Conservation (phyloP, 106 monocot species). For the Triglochin maritima region DNA sequence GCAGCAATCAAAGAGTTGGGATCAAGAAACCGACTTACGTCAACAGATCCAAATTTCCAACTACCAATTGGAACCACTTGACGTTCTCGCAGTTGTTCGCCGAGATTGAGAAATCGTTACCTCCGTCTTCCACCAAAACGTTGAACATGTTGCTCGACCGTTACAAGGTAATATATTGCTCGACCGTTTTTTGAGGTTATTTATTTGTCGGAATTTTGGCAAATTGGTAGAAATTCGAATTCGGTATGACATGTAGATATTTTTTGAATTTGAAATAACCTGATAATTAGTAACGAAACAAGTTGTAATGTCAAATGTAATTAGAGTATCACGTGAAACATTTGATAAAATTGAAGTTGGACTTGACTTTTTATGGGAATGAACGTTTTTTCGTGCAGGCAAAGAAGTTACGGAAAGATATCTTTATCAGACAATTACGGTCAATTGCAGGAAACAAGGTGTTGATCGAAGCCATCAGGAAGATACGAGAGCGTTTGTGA, state of each 20-base stretch:
- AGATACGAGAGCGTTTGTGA: neutral
- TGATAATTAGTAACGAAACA: no score
- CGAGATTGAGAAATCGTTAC: constrained; percentile 3
- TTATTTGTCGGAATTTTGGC: no score
- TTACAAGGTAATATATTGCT: constrained; percentile 8
- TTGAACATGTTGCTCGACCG: constrained; percentile 4
- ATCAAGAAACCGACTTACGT: neutral
- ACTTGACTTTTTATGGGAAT: no score
- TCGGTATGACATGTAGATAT: no score
- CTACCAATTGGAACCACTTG: neutral
- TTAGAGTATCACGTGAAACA: no score
- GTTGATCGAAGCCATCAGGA: constrained; percentile 6
- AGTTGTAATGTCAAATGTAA: no score
- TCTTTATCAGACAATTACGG: constrained; percentile 1
- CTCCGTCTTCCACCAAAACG: constrained; percentile 2
- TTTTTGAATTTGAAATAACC: no score
- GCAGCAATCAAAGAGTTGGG: neutral
- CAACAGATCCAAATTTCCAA: neutral
- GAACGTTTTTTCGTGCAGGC: constrained; percentile 1
- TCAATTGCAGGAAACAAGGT: constrained; percentile 7
- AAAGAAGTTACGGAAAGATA: constrained; percentile 1
- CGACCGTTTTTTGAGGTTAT: neutral
- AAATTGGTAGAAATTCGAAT: no score
- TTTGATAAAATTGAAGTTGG: no score
- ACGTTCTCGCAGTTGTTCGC: constrained; percentile 9